A percentile compares a stretch with the other conserved stretches of the same genome.
phyloP scores from a whole-genome alignment of 1,139 yeast species.

The Torulaspora globosa region DNA sequence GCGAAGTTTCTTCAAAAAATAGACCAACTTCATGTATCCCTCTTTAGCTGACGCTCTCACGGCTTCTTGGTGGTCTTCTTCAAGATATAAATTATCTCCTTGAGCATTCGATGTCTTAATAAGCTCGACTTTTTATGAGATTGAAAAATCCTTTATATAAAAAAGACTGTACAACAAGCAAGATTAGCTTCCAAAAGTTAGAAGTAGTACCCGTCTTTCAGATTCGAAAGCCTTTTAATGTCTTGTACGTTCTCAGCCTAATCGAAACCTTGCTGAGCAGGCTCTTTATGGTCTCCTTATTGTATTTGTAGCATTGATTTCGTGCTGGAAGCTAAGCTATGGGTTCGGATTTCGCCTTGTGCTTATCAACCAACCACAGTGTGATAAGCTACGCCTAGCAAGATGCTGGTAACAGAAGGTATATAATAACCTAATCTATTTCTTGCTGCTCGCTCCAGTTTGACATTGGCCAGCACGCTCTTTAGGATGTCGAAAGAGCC shows the following conservation, averaged over 20 bases:
- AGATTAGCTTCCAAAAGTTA: neutral
- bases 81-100: no score
- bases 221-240: neutral
- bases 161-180: neutral
- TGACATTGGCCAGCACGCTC: neutral
- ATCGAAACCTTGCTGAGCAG: neutral
- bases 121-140: neutral
- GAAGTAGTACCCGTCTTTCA: neutral
- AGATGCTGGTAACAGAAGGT: neutral
- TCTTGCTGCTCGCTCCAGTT: neutral
- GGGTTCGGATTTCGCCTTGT: conserved; percentile 11
- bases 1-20: conserved; percentile 81
- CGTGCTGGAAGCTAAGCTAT: neutral
- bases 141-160: neutral
- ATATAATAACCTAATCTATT: neutral
- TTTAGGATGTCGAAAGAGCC: conserved; percentile 1
- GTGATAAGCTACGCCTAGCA: neutral
- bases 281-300: neutral
- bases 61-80: neutral
- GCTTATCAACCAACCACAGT: neutral
- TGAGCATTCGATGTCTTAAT: neutral
- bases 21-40: conserved; percentile 51
- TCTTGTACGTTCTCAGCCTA: neutral
- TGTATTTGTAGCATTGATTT: neutral
- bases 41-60: neutral